Base-by-base conservation (phyloP, 2,329 filamentous ascomycete genomes). In the Microthyrium microscopicum region DNA sequence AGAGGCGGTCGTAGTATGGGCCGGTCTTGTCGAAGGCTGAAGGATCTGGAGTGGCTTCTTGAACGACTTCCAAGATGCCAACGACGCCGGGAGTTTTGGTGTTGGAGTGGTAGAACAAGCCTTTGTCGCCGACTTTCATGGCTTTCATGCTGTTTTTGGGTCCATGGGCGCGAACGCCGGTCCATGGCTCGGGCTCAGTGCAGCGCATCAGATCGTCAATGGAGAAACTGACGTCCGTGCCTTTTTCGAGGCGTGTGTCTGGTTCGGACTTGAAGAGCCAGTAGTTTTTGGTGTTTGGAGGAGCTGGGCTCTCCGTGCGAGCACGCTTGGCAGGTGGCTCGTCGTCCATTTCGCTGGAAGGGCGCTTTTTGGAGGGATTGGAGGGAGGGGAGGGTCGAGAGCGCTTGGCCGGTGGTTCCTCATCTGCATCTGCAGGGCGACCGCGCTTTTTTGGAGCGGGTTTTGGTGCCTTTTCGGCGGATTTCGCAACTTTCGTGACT, bases 21-120 rank as follows among this genome's bases (percentile, higher is more conserved):
- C 76, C 70, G 29, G 67, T 62, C 12, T 70, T 61, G 44, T 89
- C 71, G 39, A 80, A 79, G 3, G 79, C 79, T 17, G 73, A 69
- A 81, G 78, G 58, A 46, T 98, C 89, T 6, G 81, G 68, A 2
- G 77, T 76, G 43, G 82, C 78, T 50, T 93, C 85, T 42, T 71
- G 66, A 12, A 91, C 84, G 41, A 98, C 79, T 47, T 89, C 79
- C 78, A 93, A 85, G 13, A 77, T 70, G 2, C 85, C 85, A 2
- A 77, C 83, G 30, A 95, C 83, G 3, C 81, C 87, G 0, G 85
- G 84, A 17, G 77, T 70, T 51, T 91, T 92, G 57, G 81, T 89
- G 47, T 89, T 92, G 29, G 81, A 92, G 56, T 94, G 87, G 51
- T 95, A 95, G 60, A 98, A 95, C 59, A 98, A 95, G 18, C 84